phyloP scores from a whole-genome alignment of 1,284 basidiomycete genomes.

The Ganoderma meredithae region DNA sequence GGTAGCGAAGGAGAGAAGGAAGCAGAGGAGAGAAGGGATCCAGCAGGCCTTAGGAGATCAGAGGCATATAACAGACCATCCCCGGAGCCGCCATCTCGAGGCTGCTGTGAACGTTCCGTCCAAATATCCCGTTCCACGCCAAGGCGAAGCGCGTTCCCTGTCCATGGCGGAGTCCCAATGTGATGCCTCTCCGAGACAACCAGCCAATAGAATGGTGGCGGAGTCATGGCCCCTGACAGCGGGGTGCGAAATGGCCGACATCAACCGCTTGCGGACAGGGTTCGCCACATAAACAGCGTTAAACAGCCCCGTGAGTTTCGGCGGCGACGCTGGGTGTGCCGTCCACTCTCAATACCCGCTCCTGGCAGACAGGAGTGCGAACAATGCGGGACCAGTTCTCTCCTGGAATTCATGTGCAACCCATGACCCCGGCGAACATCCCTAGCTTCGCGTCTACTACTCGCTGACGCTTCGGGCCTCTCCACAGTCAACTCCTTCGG shows the following conservation, averaged over 20 bases:
- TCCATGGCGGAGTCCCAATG: not conserved
- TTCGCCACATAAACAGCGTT: not conserved
- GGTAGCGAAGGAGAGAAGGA: conserved; percentile 9
- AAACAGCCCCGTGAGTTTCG: not conserved
- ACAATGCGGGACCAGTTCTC: conserved; percentile 34
- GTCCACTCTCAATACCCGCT: not conserved
- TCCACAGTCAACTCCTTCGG: not conserved
- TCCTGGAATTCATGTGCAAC: not conserved
- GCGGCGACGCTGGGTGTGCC: not conserved
- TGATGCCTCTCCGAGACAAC: too few relatives aligned
- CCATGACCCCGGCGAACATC: not conserved
- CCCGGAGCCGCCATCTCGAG: conserved; percentile 2
- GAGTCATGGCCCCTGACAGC: not conserved
- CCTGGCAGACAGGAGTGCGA: conserved; percentile 1
- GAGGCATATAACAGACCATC: conserved; percentile 6
- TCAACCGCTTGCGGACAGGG: not conserved
- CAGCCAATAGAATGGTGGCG: not conserved
- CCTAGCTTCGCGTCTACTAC: not conserved
- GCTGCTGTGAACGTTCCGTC: not conserved
- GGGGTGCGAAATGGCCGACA: not conserved
- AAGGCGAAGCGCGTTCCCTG: not conserved
- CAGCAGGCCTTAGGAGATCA: conserved; percentile 17
- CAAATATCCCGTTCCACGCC: not conserved
- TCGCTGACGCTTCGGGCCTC: not conserved
- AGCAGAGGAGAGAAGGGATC: conserved; percentile 19